Evolutionary conservation across 2,329 filamentous ascomycete genomes (phyloP).

Genomic region (Botryotinia narcissicola): DNA sequence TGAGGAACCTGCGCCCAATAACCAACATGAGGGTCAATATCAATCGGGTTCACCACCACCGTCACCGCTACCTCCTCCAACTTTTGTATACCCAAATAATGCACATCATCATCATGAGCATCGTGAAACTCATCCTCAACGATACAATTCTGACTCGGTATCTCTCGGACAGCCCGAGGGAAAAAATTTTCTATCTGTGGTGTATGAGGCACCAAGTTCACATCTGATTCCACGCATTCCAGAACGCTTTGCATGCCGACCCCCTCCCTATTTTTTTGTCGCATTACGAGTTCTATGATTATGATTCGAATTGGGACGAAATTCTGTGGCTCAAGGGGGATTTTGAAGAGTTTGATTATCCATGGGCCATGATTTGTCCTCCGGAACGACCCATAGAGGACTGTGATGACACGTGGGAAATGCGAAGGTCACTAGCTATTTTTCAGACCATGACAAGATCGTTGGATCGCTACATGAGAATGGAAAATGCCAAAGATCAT

Average conservation of each 20-base stretch:
- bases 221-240: too few species aligned
- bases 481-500: neutral
- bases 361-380: neutral
- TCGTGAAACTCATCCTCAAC: neutral
- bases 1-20: neutral
- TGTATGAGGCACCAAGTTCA: neutral
- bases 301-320: neutral
- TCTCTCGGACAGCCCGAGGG: neutral
- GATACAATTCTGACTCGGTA: neutral
- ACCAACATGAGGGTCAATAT: neutral
- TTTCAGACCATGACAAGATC: neutral
- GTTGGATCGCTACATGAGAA: neutral
- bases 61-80: neutral
- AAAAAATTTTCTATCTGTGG: neutral
- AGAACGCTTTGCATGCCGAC: neutral
- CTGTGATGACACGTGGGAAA: neutral
- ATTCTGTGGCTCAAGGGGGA: neutral
- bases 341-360: neutral
- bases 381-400: too few species aligned
- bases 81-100: neutral
- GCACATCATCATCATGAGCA: neutral
- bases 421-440: neutral
- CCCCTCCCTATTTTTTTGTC: neutral
- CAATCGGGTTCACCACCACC: neutral
- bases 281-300: neutral